Evolutionary conservation across 176 grass and related monocot genomes (phyloP).

Genomic region (Echinochloa phyllopogon): DNA sequence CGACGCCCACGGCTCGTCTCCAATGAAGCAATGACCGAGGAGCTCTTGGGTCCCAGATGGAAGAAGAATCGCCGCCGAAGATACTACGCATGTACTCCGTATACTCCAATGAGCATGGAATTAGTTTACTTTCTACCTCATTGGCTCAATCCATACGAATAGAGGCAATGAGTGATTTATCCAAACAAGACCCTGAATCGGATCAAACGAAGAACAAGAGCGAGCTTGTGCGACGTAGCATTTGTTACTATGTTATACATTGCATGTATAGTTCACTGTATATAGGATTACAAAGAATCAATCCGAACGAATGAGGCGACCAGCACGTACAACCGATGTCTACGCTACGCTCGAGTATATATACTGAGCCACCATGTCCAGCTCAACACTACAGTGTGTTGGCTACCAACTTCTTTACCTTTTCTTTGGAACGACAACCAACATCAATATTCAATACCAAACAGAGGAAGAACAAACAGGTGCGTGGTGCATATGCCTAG

Average conservation of each 20-base stretch:
- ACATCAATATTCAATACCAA: not conserved
- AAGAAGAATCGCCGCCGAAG: no score
- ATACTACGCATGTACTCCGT: no score
- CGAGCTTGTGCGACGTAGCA: not conserved
- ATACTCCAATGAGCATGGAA: no score
- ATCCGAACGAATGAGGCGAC: constrained; percentile 19
- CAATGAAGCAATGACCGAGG: no score
- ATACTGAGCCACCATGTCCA: not conserved
- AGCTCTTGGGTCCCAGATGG: no score
- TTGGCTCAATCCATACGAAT: no score
- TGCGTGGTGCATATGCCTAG: no score
- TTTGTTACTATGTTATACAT: not conserved
- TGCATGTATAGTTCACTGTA: not conserved
- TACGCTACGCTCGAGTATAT: not conserved
- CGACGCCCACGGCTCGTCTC: no score
- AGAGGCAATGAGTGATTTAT: no score
- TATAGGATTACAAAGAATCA: constrained; percentile 20
- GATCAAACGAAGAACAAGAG: not conserved
- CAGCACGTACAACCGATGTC: not conserved
- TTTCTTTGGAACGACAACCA: not conserved
- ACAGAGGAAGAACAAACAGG: not conserved
- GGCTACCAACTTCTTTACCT: not conserved
- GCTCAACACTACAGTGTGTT: not conserved
- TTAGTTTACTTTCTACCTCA: no score
- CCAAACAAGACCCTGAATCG: not conserved